A percentile compares a stretch with the other conserved stretches of the same genome.
These are phyloP conservation scores for Backusella liffmaniae DNA, from an alignment of 192 early-diverging fungal species.

Conservation along the genomic window DNA sequence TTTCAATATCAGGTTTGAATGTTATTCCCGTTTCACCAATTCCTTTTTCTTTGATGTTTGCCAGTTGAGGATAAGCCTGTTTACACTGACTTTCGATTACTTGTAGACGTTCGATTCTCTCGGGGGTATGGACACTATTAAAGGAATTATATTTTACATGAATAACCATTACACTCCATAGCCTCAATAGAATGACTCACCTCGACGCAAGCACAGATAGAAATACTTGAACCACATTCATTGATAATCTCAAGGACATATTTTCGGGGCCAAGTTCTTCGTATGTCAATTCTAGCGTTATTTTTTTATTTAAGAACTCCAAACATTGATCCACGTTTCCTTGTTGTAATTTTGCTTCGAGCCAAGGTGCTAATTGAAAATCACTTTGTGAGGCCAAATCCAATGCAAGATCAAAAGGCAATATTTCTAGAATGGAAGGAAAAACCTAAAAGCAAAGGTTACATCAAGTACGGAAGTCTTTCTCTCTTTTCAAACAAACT, in stretches of 20 bases:
- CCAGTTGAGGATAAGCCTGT: slow-evolving; percentile 52
- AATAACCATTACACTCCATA: neutral
- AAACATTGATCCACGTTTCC: slow-evolving; percentile 64
- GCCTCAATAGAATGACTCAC: slow-evolving; percentile 18
- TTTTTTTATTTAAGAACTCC: slow-evolving; percentile 70
- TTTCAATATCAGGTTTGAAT: slow-evolving; percentile 72
- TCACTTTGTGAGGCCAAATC: slow-evolving; percentile 74
- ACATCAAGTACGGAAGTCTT: slow-evolving; percentile 4
- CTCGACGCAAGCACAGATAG: slow-evolving; percentile 56
- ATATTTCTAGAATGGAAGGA: slow-evolving; percentile 59
- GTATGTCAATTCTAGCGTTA: slow-evolving; percentile 43
- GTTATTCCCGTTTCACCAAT: slow-evolving; percentile 37
- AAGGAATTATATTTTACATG: neutral
- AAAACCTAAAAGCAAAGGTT: slow-evolving; percentile 48
- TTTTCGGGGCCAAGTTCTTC: slow-evolving; percentile 33
- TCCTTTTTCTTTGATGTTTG: slow-evolving; percentile 35
- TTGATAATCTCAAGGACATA: slow-evolving; percentile 48
- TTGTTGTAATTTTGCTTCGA: slow-evolving; percentile 61
- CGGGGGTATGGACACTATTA: slow-evolving; percentile 53
- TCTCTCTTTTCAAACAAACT: neutral
- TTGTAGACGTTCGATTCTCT: slow-evolving; percentile 58
- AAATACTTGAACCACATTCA: slow-evolving; percentile 65
- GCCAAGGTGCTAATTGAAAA: slow-evolving; percentile 79
- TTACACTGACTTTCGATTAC: slow-evolving; percentile 54
- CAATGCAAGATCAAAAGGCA: slow-evolving; percentile 65